These are phyloP conservation scores for Dalechampia spathulata DNA, from an alignment of 441 rosid species.

Conservation along the genomic window DNA sequence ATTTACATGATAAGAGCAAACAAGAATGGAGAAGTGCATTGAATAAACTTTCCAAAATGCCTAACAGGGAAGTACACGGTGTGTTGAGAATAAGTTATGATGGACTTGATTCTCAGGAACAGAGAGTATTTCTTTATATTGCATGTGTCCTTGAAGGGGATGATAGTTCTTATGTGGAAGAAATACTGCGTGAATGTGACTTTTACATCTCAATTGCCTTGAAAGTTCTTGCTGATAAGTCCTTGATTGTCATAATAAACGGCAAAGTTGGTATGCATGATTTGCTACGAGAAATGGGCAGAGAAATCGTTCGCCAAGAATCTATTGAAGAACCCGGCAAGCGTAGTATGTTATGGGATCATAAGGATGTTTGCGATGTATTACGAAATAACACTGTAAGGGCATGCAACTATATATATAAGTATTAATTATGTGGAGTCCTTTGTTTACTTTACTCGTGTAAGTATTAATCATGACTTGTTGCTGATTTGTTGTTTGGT, in stretches of 20 bases:
- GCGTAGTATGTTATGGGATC: neutral
- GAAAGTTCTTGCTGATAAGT: neutral
- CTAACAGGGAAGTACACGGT: neutral
- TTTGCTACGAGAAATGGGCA: neutral
- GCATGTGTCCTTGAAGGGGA: neutral
- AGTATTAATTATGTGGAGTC: too few species aligned
- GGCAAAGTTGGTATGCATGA: neutral
- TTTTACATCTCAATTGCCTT: too few species aligned
- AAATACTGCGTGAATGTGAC: neutral
- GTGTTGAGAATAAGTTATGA: slow-evolving; percentile 2
- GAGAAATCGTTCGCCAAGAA: neutral
- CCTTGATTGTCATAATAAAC: neutral
- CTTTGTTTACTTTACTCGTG: too few species aligned
- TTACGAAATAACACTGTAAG: too few species aligned
- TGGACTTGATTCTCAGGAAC: neutral
- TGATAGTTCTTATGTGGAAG: neutral
- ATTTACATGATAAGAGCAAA: too few species aligned
- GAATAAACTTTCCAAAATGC: neutral
- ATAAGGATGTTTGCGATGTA: neutral
- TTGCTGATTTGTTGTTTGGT: too few species aligned
- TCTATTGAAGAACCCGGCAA: neutral
- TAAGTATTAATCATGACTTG: too few species aligned
- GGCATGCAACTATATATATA: too few species aligned
- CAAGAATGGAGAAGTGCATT: neutral
- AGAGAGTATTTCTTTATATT: neutral